Conservation (phyloP, 345 rosid genomes). For the Eucalyptus camaldulensis region DNA sequence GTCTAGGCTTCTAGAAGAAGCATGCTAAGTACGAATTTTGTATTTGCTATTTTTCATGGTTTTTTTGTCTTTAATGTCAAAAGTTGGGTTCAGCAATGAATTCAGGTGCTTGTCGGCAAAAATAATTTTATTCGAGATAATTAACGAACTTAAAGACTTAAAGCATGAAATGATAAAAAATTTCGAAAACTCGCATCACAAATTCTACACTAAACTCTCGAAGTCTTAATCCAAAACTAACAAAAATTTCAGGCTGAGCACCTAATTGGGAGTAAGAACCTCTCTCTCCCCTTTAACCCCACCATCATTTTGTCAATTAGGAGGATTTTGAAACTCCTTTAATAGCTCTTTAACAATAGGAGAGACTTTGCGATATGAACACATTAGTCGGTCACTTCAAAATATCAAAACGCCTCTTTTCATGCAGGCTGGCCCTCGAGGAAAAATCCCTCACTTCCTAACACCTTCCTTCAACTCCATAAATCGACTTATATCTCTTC, state of each 20-base stretch:
- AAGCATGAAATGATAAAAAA: neutral
- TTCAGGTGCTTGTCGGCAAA: neutral
- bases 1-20: neutral
- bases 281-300: neutral
- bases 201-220: too few species aligned
- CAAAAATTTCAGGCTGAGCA: neutral
- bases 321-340: neutral
- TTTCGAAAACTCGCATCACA: too few species aligned
- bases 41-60: neutral
- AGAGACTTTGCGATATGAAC: too few species aligned
- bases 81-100: neutral
- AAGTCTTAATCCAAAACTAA: neutral
- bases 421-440: rapidly evolving
- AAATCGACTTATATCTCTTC: too few species aligned
- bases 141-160: neutral
- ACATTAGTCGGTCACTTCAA: neutral
- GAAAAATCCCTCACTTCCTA: neutral
- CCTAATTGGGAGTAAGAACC: neutral
- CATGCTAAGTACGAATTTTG: neutral
- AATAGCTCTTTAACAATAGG: neutral
- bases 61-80: too few species aligned
- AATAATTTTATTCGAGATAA: too few species aligned
- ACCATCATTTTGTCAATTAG: neutral
- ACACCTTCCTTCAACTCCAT: neutral
- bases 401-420: too few species aligned